Evolutionary conservation across 805 yeast genomes (phyloP).

Genomic region (Metschnikowia anglica): DNA sequence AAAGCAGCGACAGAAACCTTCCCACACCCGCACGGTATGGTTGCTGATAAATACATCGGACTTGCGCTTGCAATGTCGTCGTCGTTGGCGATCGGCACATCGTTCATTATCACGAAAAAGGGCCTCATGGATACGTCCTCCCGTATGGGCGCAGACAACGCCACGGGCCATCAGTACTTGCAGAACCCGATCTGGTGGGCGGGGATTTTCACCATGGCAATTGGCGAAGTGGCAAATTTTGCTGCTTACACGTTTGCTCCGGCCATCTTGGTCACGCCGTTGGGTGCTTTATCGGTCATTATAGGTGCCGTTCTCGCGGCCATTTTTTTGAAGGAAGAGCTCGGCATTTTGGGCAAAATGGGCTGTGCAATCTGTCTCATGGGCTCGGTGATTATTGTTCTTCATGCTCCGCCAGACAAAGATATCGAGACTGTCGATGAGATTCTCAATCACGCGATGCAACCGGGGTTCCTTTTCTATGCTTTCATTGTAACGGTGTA

Average conservation of each 20-base stretch:
- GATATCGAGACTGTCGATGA: slow-evolving; percentile 87
- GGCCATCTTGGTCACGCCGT: slow-evolving; percentile 85
- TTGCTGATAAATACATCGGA: slow-evolving; percentile 88
- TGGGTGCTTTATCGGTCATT: slow-evolving; percentile 86
- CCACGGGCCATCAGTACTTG: slow-evolving; percentile 75
- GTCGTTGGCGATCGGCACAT: slow-evolving; percentile 86
- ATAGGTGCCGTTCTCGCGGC: slow-evolving; percentile 92
- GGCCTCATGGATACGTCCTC: slow-evolving; percentile 73
- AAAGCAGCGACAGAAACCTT: not conserved
- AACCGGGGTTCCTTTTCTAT: slow-evolving; percentile 74
- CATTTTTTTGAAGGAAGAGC: slow-evolving; percentile 76
- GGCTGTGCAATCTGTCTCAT: slow-evolving; percentile 89
- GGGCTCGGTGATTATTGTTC: slow-evolving; percentile 83
- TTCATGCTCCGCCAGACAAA: slow-evolving; percentile 94
- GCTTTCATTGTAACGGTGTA: slow-evolving; percentile 61
- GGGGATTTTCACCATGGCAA: slow-evolving; percentile 85
- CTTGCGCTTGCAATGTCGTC: slow-evolving; percentile 83
- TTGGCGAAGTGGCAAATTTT: slow-evolving; percentile 88
- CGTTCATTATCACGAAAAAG: slow-evolving; percentile 84
- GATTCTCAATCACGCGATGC: slow-evolving; percentile 73
- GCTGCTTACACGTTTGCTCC: slow-evolving; percentile 97
- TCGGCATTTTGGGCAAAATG: slow-evolving; percentile 84
- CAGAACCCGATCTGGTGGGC: slow-evolving; percentile 93
- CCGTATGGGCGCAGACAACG: slow-evolving; percentile 43
- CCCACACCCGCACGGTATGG: slow-evolving; percentile 21